Conservation (phyloP, 306 rosid species). For the Citrullus mucosospermus region DNA sequence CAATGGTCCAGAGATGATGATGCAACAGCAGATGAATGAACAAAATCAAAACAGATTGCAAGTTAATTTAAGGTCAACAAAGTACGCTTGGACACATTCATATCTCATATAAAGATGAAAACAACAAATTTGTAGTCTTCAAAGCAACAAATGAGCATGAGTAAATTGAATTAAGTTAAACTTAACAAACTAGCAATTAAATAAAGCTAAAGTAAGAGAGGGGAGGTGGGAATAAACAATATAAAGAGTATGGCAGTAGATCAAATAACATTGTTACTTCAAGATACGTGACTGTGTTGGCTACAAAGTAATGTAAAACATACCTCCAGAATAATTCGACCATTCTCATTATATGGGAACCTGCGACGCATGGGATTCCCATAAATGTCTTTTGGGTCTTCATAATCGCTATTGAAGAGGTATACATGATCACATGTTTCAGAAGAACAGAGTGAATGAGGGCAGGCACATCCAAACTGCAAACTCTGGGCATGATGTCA, state of each 20-base stretch:
- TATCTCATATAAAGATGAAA: not conserved
- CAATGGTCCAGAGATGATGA: not conserved
- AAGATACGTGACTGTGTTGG: not conserved
- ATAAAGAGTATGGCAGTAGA: not conserved
- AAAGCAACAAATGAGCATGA: not conserved
- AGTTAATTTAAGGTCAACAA: not conserved
- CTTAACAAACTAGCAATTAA: not conserved
- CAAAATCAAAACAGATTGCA: not conserved
- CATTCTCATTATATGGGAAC: constrained; percentile 82
- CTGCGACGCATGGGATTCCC: constrained; percentile 84
- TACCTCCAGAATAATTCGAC: constrained; percentile 90
- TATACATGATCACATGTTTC: constrained; percentile 88
- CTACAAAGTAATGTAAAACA: not conserved
- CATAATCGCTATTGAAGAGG: constrained; percentile 82
- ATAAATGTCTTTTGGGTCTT: constrained; percentile 76
- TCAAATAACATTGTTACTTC: not conserved
- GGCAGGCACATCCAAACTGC: constrained; percentile 80
- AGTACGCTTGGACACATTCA: not conserved
- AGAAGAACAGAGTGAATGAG: constrained; percentile 52
- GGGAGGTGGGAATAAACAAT: not conserved
- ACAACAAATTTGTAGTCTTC: not conserved
- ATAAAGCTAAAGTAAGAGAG: not conserved
- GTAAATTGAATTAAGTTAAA: not conserved
- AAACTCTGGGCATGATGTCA: constrained; percentile 36
- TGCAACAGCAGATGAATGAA: not conserved